Conservation (phyloP, 768 basidiomycete species). For the Boletus eberwhitei region DNA sequence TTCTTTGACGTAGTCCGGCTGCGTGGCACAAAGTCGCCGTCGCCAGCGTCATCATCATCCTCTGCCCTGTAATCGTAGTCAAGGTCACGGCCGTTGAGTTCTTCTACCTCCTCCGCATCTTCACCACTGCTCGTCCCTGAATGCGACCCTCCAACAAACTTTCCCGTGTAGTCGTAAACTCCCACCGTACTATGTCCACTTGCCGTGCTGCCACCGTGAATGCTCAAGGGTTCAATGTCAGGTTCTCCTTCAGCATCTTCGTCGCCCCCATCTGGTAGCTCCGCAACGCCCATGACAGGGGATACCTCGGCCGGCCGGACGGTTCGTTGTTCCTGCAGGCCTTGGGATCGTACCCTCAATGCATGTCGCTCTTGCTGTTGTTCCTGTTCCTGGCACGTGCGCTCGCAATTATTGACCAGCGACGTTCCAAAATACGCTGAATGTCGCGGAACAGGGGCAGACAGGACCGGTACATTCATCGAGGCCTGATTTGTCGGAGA, state of each 20-base stretch:
- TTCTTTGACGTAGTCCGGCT: slow-evolving; percentile 36
- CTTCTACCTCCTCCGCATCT: slow-evolving; percentile 28
- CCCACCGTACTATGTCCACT: slow-evolving; percentile 30
- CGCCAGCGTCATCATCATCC: slow-evolving; percentile 29
- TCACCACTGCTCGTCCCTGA: slow-evolving; percentile 26
- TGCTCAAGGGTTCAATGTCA: slow-evolving; percentile 27
- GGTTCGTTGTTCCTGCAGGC: slow-evolving; percentile 30
- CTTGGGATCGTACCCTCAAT: slow-evolving; percentile 31
- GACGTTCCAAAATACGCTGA: slow-evolving; percentile 31
- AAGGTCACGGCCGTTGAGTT: slow-evolving; percentile 18
- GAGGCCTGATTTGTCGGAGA: slow-evolving; percentile 16
- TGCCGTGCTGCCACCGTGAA: slow-evolving; percentile 16
- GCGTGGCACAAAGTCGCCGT: slow-evolving; percentile 35
- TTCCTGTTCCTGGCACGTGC: slow-evolving; percentile 40
- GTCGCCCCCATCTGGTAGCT: slow-evolving; percentile 29
- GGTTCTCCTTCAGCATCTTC: slow-evolving; percentile 36
- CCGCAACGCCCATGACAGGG: slow-evolving; percentile 30
- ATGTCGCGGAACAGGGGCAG: slow-evolving; percentile 34
- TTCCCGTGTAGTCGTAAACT: slow-evolving; percentile 22
- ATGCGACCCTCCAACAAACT: slow-evolving; percentile 16
- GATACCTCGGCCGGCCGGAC: slow-evolving; percentile 34
- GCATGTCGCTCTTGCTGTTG: slow-evolving; percentile 31
- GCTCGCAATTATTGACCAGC: slow-evolving; percentile 31
- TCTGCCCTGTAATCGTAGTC: slow-evolving; percentile 32
- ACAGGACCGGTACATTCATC: slow-evolving; percentile 24